Base-by-base conservation (phyloP, 805 yeast genomes). In the Deakozyma indianensis region DNA sequence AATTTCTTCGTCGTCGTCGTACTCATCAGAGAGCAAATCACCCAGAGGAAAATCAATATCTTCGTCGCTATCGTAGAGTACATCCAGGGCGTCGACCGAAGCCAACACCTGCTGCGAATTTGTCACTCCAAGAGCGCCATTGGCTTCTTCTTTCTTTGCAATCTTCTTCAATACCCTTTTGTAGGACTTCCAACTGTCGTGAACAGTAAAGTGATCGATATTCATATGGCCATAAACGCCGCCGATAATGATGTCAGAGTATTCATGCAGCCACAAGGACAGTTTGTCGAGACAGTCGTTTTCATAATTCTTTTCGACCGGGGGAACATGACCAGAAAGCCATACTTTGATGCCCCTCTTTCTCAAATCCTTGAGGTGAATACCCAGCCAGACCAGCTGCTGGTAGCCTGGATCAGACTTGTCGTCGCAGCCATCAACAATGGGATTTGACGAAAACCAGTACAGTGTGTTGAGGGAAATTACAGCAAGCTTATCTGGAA, bases 161-260 rank as follows among this genome's bases (percentile, higher is more conserved):
- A 32, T 32, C 18, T 20, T 14, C 18, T 22, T 20, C 29, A 41
- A 25, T 18, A 49, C 24, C 14, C 49, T 29, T 9, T 70, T 68
- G 66, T 83, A 78, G 0, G 92, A 84, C 51, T 74, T 73, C 42
- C 70, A 71, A 1, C 85, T 71, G 63, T 85, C 90, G 49, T 81
- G 66, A 0, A 94, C 86, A 41, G 83, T 70, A 58, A 82, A 84
- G 63, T 85, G 95, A 58, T 86, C 95, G 45, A 84, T 68, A 61
- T 85, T 85, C 95, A 85, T 85, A 58, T 85, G 95, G 0, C 95
- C 95, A 59, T 74, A 85, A 24, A 85, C 63, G 9, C 88, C 86
- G 18, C 95, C 95, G 50, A 86, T 68, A 23, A 85, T 81, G 35
- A 85, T 73, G 59, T 85, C 95, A 51, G 94, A 69, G 58, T 80